Conservation (phyloP, 495 filamentous ascomycete species). For the Aspergillus coremiiformis region DNA sequence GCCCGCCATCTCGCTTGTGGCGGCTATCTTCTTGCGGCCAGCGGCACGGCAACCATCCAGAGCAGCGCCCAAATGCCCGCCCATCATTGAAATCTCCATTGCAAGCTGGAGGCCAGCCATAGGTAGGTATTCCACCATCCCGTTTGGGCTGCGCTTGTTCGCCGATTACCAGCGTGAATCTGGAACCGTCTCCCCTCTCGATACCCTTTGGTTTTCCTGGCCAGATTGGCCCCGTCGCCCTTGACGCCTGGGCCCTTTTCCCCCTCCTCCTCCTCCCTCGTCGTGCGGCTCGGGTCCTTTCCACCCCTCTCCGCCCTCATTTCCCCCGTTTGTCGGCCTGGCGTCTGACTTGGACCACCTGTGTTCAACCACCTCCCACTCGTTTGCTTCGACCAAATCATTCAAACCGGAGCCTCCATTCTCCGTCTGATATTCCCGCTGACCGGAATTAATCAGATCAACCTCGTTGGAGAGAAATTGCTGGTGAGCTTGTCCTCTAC, state of each 20-base stretch:
- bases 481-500: constrained; percentile 12
- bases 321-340: constrained; percentile 18
- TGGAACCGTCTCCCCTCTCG: constrained; percentile 7
- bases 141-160: constrained; percentile 21
- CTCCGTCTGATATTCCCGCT: not conserved
- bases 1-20: constrained; percentile 33
- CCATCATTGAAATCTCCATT: too few relatives aligned
- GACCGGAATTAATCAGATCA: not conserved
- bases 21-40: constrained; percentile 41
- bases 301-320: constrained; percentile 31
- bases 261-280: too few relatives aligned
- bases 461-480: not conserved
- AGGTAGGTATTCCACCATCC: constrained; percentile 30
- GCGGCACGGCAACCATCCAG: constrained; percentile 41
- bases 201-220: constrained; percentile 5
- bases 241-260: constrained; percentile 6
- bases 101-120: too few relatives aligned
- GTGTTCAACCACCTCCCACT: constrained; percentile 17
- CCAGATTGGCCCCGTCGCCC: constrained; percentile 11
- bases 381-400: constrained; percentile 2
- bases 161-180: constrained; percentile 11
- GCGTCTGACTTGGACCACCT: constrained; percentile 5
- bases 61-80: constrained; percentile 21
- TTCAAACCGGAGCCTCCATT: not conserved
- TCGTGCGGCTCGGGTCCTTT: constrained; percentile 31